phyloP scores from a whole-genome alignment of 1,139 yeast species.

The Candida sp. region DNA sequence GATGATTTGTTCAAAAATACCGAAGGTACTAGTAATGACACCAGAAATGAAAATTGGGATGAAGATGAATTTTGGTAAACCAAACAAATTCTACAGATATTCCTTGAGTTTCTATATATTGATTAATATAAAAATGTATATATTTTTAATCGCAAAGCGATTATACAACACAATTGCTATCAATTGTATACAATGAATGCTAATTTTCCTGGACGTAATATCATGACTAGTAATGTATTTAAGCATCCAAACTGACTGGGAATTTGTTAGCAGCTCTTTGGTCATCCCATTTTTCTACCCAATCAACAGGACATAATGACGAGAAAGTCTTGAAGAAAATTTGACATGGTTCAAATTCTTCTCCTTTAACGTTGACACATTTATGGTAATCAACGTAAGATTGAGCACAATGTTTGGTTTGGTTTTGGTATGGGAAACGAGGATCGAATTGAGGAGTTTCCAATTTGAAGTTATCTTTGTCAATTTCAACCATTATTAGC shows the following conservation, averaged over 20 bases:
- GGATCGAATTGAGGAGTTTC: slow-evolving; percentile 89
- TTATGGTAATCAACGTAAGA: slow-evolving; percentile 97
- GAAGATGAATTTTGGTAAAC: slow-evolving; percentile 65
- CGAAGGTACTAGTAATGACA: slow-evolving; percentile 32
- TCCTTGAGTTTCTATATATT: neutral
- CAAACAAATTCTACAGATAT: neutral
- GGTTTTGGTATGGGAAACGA: slow-evolving; percentile 96
- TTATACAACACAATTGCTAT: neutral
- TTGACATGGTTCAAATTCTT: slow-evolving; percentile 97
- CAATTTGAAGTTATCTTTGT: slow-evolving; percentile 49
- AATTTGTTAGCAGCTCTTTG: slow-evolving; percentile 70
- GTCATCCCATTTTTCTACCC: slow-evolving; percentile 96
- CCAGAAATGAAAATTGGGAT: slow-evolving; percentile 53
- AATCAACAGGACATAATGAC: slow-evolving; percentile 87
- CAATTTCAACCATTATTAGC: slow-evolving; percentile 33
- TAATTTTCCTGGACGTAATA: neutral
- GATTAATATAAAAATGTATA: neutral
- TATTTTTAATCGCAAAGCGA: neutral
- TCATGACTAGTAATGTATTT: slow-evolving; percentile 1
- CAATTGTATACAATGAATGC: neutral
- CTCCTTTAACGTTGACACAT: slow-evolving; percentile 96
- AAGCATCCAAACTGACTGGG: slow-evolving; percentile 36
- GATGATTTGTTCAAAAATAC: slow-evolving; percentile 45
- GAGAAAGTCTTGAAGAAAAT: slow-evolving; percentile 90
- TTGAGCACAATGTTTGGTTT: slow-evolving; percentile 98